Conservation (phyloP, 495 filamentous ascomycete species). For the Aspergillus cristatus region DNA sequence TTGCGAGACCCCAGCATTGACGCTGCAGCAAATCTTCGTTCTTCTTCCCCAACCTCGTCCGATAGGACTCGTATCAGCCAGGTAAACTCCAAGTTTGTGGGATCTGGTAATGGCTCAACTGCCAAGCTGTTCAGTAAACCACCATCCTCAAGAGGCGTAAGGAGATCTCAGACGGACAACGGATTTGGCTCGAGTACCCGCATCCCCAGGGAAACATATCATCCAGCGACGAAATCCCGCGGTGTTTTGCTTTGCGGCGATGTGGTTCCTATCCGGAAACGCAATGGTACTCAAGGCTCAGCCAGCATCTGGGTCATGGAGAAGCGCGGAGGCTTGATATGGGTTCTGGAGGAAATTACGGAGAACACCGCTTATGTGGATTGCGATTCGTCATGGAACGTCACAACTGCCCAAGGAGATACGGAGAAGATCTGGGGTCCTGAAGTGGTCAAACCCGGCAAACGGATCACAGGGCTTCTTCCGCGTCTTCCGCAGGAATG, state of each 20-base stretch:
- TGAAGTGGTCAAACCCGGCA: conserved; percentile 51
- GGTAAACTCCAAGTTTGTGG: conserved; percentile 41
- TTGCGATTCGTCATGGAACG: conserved; percentile 63
- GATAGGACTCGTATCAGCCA: conserved; percentile 13
- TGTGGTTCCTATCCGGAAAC: conserved; percentile 92
- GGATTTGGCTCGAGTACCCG: conserved; percentile 60
- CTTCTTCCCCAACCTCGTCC: conserved; percentile 27
- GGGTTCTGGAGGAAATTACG: conserved; percentile 95
- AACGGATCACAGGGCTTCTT: conserved; percentile 65
- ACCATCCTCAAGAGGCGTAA: conserved; percentile 60
- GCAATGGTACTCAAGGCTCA: conserved; percentile 81
- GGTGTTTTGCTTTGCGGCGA: conserved; percentile 93
- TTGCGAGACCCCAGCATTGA: conserved; percentile 52
- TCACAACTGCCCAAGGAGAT: conserved; percentile 59
- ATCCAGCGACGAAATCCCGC: conserved; percentile 65
- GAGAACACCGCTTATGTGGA: conserved; percentile 75
- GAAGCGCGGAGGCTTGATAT: conserved; percentile 86
- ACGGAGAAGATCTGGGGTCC: conserved; percentile 74
- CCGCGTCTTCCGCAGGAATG: conserved; percentile 70
- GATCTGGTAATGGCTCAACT: conserved; percentile 71
- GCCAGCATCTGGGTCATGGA: conserved; percentile 98
- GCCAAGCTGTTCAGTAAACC: conserved; percentile 76
- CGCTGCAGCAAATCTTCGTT: conserved; percentile 30
- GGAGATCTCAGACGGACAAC: conserved; percentile 64
- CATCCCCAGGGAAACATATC: conserved; percentile 38